Evolutionary conservation across 306 rosid genomes (phyloP).

Genomic region (Prunus salicina): DNA sequence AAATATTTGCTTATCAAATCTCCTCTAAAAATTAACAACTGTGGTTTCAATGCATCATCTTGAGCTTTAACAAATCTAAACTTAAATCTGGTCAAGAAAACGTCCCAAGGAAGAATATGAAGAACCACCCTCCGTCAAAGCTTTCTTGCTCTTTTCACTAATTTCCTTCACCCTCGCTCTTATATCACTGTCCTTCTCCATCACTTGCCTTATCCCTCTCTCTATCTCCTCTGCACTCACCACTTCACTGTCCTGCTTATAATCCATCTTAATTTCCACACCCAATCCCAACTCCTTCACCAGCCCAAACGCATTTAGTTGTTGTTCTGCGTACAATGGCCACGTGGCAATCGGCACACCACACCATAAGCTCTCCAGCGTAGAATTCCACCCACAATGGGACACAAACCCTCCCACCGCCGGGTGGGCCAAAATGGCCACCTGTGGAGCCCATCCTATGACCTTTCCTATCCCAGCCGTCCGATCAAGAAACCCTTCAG

Average conservation of each 20-base stretch:
- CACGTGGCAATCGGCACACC: slow-evolving; percentile 23
- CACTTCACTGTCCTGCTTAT: not conserved
- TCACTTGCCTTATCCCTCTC: slow-evolving; percentile 30
- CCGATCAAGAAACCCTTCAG: slow-evolving; percentile 16
- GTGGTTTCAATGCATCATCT: not conserved
- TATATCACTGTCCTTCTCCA: slow-evolving; percentile 27
- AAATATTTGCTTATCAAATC: no score
- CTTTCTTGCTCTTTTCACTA: slow-evolving; percentile 14
- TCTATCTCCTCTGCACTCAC: slow-evolving; percentile 33
- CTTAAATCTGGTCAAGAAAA: not conserved
- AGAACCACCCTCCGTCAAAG: slow-evolving; percentile 16
- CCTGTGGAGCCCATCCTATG: slow-evolving; percentile 31
- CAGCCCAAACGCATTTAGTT: slow-evolving; percentile 7
- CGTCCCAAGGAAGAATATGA: slow-evolving; percentile 3
- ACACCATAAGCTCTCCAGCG: slow-evolving; percentile 18
- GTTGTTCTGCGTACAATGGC: slow-evolving; percentile 24
- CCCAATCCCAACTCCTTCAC: slow-evolving; percentile 23
- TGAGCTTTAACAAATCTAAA: not conserved
- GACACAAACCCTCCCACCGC: slow-evolving; percentile 20
- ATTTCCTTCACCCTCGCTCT: slow-evolving; percentile 23
- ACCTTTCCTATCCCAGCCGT: slow-evolving; percentile 1
- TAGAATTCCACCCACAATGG: slow-evolving; percentile 25
- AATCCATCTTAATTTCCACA: slow-evolving; percentile 13
- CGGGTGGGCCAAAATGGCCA: slow-evolving; percentile 16
- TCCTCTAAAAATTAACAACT: no score